Evolutionary conservation across 2,329 filamentous ascomycete species (phyloP), one percentile per base, ranked within the genome.

Genomic region (Aspergillus ibericus): DNA sequence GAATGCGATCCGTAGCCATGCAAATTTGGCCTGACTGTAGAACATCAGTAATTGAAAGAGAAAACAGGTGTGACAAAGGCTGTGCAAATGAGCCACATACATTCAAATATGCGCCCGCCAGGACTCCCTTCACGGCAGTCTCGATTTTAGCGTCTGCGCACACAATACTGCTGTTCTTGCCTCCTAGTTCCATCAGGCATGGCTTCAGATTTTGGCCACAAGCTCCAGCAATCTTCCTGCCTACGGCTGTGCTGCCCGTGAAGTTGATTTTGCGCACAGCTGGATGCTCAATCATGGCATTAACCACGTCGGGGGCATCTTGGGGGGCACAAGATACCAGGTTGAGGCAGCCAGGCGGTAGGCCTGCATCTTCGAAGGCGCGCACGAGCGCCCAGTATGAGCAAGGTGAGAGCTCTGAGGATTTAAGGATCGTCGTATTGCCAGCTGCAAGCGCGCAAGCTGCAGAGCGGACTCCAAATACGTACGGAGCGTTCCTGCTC

Each of bases 101-200:
- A 55, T 74, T 73, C 44, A 74, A 58, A 49, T 73, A 73, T 6
- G 72, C 66, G 6, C 74, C 74, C 0, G 64, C 69, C 25, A 73
- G 53, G 1, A 76, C 72, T 6, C 69, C 70, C 36, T 69, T 62
- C 4, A 75, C 69, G 0, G 91, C 90, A 8, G 83, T 79, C 36
- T 88, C 80, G 29, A 96, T 71, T 67, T 96, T 84, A 5, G 92
- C 91, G 71, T 96, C 91, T 35, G 88, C 86, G 71, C 88, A 88
- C 0, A 96, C 86, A 63, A 96, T 90, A 1, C 89, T 86, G 1
- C 86, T 86, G 1, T 89, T 88, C 75, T 96, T 96, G 40, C 91
- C 91, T 5, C 92, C 92, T 0, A 96, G 80, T 73, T 96, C 92
- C 73, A 95, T 83, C 2, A 95, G 77, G 2, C 89, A 83, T 0